Evolutionary conservation across 2,329 filamentous ascomycete genomes (phyloP), one percentile per base, ranked within the genome.

Genomic region (Byssoonygena ceratinophila): DNA sequence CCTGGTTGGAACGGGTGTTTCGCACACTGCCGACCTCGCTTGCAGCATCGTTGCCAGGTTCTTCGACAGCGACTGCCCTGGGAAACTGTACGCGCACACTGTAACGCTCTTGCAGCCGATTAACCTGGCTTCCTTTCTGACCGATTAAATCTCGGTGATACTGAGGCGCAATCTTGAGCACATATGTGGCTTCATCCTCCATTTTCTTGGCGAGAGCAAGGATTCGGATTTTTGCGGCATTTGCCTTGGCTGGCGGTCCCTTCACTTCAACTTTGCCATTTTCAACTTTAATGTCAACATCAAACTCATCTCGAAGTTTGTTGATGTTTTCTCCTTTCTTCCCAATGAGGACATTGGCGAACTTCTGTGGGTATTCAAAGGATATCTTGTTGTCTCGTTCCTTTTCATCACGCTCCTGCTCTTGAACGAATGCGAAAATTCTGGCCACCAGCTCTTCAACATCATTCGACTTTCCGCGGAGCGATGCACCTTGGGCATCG

Each of bases 1-100:
- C 83, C 68, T 96, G 91, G 61, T 86, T 79, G 52, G 80, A 79
- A 57, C 81, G 79, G 45, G 76, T 74, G 66, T 81, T 82, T 54
- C 76, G 74, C 48, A 72, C 69, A 56, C 79, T 81, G 54, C 74
- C 74, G 48, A 74, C 74, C 54, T 91, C 85, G 58, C 83, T 85
- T 25, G 77, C 76, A 34, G 78, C 82, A 60, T 91, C 89, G 12
- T 76, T 78, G 57, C 79, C 78, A 12, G 82, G 80, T 54, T 82
- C 78, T 53, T 94, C 88, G 55, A 92, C 86, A 55, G 79, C 76
- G 39, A 68, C 71, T 46, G 77, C 74, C 65, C 89, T 87, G 37
- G 92, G 92, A 76, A 98, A 98, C 72, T 96, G 91, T 61, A 98
- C 92, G 57, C 90, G 83, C 39, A 98, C 92, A 65, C 85, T 84